These are phyloP conservation scores for Colletotrichum coccodes DNA, from an alignment of 2,329 filamentous ascomycete genomes.

Conservation along the genomic window DNA sequence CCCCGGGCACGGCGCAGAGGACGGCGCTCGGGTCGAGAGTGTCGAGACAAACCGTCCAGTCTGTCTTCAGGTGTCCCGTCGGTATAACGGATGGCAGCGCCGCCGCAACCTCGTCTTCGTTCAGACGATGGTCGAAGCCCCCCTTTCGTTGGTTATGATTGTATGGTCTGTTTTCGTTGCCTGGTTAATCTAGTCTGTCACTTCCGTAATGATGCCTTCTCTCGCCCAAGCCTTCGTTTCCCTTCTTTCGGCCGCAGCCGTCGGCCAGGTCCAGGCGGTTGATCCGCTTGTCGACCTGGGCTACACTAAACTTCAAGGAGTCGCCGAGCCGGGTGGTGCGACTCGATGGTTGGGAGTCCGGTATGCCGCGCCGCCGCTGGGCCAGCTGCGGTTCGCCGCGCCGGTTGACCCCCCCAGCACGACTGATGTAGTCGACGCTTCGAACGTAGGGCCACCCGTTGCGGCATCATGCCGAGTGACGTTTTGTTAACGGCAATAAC, in stretches of 20 bases:
- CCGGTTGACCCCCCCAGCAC: conserved; percentile 61
- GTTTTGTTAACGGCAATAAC: not conserved
- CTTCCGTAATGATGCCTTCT: conserved; percentile 19
- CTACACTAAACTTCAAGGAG: conserved; percentile 74
- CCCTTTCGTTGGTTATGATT: not conserved
- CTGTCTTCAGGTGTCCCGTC: not conserved
- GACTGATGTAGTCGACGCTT: conserved; percentile 11
- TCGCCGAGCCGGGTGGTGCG: conserved; percentile 58
- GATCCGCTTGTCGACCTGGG: conserved; percentile 64
- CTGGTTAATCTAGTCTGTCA: conserved; percentile 8
- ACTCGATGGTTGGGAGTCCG: conserved; percentile 80
- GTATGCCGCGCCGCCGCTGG: conserved; percentile 77
- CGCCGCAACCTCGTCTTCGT: not conserved
- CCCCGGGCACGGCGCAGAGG: not conserved
- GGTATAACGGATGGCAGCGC: conserved; percentile 20
- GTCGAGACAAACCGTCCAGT: not conserved
- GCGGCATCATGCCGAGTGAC: no score
- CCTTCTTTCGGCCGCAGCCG: conserved; percentile 16
- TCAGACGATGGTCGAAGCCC: conserved; percentile 4
- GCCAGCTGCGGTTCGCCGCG: conserved; percentile 72
- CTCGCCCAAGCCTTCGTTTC: conserved; percentile 10
- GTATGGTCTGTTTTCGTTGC: not conserved
- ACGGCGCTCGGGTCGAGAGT: not conserved
- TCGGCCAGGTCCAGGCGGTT: conserved; percentile 29
- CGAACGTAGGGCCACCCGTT: not conserved